Evolutionary conservation across 306 rosid species (phyloP), one percentile per base, ranked within the genome.

Genomic region (Cucurbita argyrosperma): DNA sequence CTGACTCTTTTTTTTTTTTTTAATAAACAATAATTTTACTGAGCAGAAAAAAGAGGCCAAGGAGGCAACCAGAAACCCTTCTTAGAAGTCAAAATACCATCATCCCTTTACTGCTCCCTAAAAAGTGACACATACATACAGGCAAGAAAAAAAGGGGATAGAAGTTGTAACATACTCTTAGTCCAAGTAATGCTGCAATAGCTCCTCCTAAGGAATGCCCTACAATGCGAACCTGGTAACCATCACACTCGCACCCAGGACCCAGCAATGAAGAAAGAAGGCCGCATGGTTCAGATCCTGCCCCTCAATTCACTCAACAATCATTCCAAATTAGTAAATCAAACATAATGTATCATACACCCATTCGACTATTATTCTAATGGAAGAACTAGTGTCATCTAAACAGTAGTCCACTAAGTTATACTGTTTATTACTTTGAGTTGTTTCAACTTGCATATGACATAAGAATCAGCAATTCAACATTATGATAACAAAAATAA

Each of bases 171-270:
- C 96, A 56, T 92, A 92, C 98, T 83, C 85, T 85, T 58, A 90
- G 54, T 84, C 98, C 98, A 76, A 92, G 85, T 83, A 90, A 78
- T 49, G 96, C 85, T 23, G 87, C 89, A 87, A 92, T 88, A 54
- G 98, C 85, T 1, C 98, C 98, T 76, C 98, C 96, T 55, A 92
- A 92, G 43, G 98, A 92, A 87, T 92, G 98, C 45, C 98, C 98
- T 42, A 92, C 98, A 49, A 92, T 76, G 74, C 92, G 96, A 74
- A 92, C 37, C 57, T 80, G 58, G 74, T 92, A 92, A 46, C 98
- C 98, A 76, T 82, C 87, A 82, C 96, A 92, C 76, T 92, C 98
- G 53, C 92, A 78, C 15, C 91, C 96, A 77, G 72, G 72, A 79
- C 98, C 91, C 82, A 92, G 82, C 77, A 92, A 87, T 60, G 92